Percentiles rank a stretch among this genome's conserved stretches.
These are phyloP conservation scores for Eucalyptus tenuipes DNA, from an alignment of 345 rosid genomes.

Conservation along the genomic window DNA sequence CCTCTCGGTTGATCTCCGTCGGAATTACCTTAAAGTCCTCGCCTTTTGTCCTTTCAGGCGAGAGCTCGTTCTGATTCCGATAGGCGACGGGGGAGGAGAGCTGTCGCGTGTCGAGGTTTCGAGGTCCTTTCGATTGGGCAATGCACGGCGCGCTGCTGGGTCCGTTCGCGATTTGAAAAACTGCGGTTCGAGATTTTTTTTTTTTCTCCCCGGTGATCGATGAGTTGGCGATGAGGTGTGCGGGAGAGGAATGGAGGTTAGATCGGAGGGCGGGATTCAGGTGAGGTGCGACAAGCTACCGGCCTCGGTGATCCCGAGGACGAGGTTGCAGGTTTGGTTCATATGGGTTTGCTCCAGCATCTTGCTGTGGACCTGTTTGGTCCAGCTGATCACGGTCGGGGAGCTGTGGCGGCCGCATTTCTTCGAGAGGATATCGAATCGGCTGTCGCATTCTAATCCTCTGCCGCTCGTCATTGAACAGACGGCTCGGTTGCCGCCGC, in stretches of 20 bases:
- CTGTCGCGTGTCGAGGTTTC: background rate
- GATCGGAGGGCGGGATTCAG: slow-evolving; percentile 28
- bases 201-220: background rate
- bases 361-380: slow-evolving; percentile 95
- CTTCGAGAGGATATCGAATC: slow-evolving; percentile 35
- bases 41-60: background rate
- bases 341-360: slow-evolving; percentile 80
- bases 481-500: slow-evolving; percentile 28
- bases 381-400: slow-evolving; percentile 78
- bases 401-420: slow-evolving; percentile 77
- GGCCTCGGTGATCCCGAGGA: slow-evolving; percentile 43
- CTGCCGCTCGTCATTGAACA: slow-evolving; percentile 18
- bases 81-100: background rate
- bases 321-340: slow-evolving; percentile 75
- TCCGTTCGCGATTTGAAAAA: background rate
- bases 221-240: slow-evolving; percentile 65
- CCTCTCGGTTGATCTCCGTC: background rate
- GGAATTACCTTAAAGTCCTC: background rate
- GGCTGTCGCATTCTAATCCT: slow-evolving; percentile 23
- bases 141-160: background rate
- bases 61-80: background rate
- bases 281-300: slow-evolving; percentile 53
- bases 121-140: background rate
- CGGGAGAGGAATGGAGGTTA: slow-evolving; percentile 67
- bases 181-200: background rate